Conservation (phyloP, 2,329 filamentous ascomycete genomes). For the Volutella citrinella region DNA sequence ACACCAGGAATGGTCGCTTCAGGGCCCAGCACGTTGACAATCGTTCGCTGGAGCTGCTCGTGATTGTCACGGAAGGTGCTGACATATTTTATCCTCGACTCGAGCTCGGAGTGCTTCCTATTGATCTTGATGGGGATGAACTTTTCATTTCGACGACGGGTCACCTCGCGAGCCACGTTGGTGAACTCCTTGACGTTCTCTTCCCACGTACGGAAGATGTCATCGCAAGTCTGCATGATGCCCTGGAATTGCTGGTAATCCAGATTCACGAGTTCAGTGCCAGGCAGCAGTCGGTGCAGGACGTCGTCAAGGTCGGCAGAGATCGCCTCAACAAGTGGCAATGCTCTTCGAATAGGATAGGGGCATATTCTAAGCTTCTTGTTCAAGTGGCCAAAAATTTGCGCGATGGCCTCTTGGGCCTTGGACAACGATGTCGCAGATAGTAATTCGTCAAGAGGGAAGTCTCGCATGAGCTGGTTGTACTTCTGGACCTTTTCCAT, state of each 20-base stretch:
- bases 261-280: slow-evolving; percentile 84
- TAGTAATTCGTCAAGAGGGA: slow-evolving; percentile 89
- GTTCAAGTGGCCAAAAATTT: slow-evolving; percentile 93
- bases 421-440: slow-evolving; percentile 88
- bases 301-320: slow-evolving; percentile 87
- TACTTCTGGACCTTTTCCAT: slow-evolving; percentile 97
- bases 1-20: slow-evolving; percentile 56
- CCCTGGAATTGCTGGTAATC: slow-evolving; percentile 87
- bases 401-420: slow-evolving; percentile 80
- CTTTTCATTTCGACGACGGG: slow-evolving; percentile 88
- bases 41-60: slow-evolving; percentile 94
- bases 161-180: slow-evolving; percentile 93
- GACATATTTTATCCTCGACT: slow-evolving; percentile 90
- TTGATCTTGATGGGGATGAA: slow-evolving; percentile 98
- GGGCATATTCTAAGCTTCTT: slow-evolving; percentile 96
- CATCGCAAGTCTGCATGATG: slow-evolving; percentile 78
- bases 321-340: slow-evolving; percentile 95
- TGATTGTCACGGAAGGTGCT: slow-evolving; percentile 94
- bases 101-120: slow-evolving; percentile 82
- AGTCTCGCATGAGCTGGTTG: slow-evolving; percentile 98
- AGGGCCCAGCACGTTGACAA: slow-evolving; percentile 91
- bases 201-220: slow-evolving; percentile 91
- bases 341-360: slow-evolving; percentile 86
- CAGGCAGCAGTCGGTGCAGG: slow-evolving; percentile 81
- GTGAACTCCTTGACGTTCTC: slow-evolving; percentile 97